Evolutionary conservation across 2,329 filamentous ascomycete species (phyloP), one percentile per base, ranked within the genome.

Genomic region (Leptodontidium sp.): DNA sequence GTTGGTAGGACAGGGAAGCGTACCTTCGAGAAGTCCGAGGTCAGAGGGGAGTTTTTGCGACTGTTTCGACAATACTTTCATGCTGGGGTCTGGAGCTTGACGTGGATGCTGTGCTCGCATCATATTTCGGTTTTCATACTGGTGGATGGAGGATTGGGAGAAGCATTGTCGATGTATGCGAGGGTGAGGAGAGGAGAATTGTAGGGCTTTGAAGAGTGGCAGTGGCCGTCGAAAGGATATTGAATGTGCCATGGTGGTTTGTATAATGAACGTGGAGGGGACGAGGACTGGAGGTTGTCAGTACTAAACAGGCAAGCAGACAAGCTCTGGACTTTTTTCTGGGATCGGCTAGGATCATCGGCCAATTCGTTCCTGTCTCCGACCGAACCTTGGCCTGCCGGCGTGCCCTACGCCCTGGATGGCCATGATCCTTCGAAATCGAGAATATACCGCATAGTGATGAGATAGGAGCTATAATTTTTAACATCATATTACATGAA

Each of bases 21-120:
- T 74, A 77, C 77, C 64, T 11, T 69, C 65, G 14, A 78, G 61
- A 9, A 78, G 32, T 9, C 75, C 76, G 24, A 77, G 40, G 59
- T 78, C 76, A 4, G 68, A 68, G 6, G 74, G 72, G 11, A 75
- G 65, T n/a, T 65, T 29, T 40, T 57, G 52, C 50, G 62, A 35
- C 26, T 72, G 59, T 21, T 70, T 73, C 12, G 65, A 63, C 4
- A 67, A n/a, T 1, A 72, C 55, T 52, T 49, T 68, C 26, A 73
- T n/a, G 45, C 72, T 74, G 9, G 65, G 67, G 12, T 74, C 70
- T 26, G 68, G 24, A 21, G 24, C 29, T 45, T 68, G 63, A 21
- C 66, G 49, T 15, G 45, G 58, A 9, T 47, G 62, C n/a, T 57
- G 50, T 14, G 38, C 61, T 63, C 61, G 53, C 40, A 64, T 58